Evolutionary conservation across 441 rosid species (phyloP).

Genomic region (Pelargonium fulgidum): DNA sequence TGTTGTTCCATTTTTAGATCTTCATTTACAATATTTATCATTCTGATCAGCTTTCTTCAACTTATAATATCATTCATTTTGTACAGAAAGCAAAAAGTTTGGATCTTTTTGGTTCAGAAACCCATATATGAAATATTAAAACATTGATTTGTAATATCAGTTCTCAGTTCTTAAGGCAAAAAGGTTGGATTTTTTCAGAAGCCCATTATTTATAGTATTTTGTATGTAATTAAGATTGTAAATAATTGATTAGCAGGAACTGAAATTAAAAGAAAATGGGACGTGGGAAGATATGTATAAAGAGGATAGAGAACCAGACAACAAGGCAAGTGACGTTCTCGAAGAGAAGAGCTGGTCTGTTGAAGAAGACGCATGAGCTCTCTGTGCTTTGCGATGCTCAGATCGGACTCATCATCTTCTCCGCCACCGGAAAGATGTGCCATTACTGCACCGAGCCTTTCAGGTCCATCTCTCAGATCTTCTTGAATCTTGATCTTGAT

Average conservation of each 20-base stretch:
- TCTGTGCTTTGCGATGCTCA: conserved; percentile 67
- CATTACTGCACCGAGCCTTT: conserved; percentile 52
- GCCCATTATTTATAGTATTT: too few species aligned
- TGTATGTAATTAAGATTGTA: too few species aligned
- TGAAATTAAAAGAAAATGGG: conserved; percentile 39
- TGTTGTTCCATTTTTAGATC: not conserved
- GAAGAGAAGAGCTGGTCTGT: conserved; percentile 52
- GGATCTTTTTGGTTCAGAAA: not conserved
- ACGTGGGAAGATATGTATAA: conserved; percentile 59
- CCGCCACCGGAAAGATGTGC: conserved; percentile 57
- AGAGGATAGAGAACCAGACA: conserved; percentile 65
- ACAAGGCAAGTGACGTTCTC: conserved; percentile 72
- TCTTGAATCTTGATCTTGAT: not conserved
- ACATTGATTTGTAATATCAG: too few species aligned
- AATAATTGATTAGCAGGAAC: too few species aligned
- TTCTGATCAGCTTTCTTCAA: too few species aligned
- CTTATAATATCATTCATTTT: not conserved
- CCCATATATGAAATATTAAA: too few species aligned
- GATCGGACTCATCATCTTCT: conserved; percentile 67
- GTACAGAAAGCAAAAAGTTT: not conserved
- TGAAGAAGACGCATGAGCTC: conserved; percentile 69
- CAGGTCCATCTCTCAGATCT: conserved; percentile 26
- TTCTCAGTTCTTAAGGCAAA: too few species aligned
- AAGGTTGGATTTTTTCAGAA: too few species aligned
- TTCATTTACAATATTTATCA: not conserved